Evolutionary conservation across 2,329 filamentous ascomycete species (phyloP).

Genomic region (Penicillium sp.): DNA sequence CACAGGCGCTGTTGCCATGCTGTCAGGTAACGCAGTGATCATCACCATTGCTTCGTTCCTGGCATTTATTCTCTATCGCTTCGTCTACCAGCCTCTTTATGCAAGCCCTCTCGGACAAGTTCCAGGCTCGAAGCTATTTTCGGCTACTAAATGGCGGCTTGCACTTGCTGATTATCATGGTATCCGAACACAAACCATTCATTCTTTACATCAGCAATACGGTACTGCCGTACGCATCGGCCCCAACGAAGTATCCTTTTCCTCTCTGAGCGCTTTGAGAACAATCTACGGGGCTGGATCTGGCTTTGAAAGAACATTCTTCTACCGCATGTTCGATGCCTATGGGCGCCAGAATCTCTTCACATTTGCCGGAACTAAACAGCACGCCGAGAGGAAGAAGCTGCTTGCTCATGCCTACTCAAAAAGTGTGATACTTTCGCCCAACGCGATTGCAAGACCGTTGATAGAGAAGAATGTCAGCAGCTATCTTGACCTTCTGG

Average conservation of each 20-base stretch:
- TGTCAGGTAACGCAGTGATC: background rate
- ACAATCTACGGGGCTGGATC: slow-evolving; percentile 59
- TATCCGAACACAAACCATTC: slow-evolving; percentile 45
- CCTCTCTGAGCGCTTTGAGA: slow-evolving; percentile 50
- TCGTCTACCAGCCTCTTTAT: slow-evolving; percentile 4
- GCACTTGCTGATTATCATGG: slow-evolving; percentile 50
- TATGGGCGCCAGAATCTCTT: slow-evolving; percentile 57
- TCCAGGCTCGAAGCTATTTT: slow-evolving; percentile 44
- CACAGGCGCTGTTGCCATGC: background rate
- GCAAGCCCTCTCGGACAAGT: slow-evolving; percentile 9
- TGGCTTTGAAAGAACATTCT: slow-evolving; percentile 52
- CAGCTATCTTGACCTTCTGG: slow-evolving; percentile 46
- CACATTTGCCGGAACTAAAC: slow-evolving; percentile 48
- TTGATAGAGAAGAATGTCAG: slow-evolving; percentile 46
- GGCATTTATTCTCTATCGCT: background rate
- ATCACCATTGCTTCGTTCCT: background rate
- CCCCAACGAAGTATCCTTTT: slow-evolving; percentile 51
- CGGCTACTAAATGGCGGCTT: slow-evolving; percentile 50
- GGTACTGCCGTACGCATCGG: slow-evolving; percentile 53
- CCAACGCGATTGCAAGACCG: slow-evolving; percentile 19
- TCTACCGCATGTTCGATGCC: slow-evolving; percentile 60
- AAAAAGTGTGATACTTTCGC: slow-evolving; percentile 47
- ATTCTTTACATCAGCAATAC: slow-evolving; percentile 49
- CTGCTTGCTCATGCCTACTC: slow-evolving; percentile 56
- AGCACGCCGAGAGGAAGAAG: slow-evolving; percentile 56